Conservation (phyloP, 2,329 filamentous ascomycete species). For the Pyrenophora graminea region DNA sequence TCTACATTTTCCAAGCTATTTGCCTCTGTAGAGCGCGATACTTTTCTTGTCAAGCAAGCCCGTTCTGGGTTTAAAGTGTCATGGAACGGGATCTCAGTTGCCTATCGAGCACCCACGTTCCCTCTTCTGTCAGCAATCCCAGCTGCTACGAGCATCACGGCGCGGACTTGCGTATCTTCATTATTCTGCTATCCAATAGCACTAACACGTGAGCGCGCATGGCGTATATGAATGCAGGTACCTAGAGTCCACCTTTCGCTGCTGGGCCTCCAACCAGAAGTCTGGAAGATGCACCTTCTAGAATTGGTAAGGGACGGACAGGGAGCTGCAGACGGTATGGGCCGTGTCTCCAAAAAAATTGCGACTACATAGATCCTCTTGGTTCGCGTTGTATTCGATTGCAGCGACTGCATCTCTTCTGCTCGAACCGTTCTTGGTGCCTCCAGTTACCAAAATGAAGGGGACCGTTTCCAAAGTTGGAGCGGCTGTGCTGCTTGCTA, state of each 20-base stretch:
- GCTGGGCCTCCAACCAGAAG: conserved; percentile 11
- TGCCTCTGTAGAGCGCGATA: too few species aligned
- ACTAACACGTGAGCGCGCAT: conserved; percentile 33
- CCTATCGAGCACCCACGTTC: conserved; percentile 22
- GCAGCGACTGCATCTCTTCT: conserved; percentile 1
- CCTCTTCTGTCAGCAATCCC: background rate
- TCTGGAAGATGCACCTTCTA: conserved; percentile 33
- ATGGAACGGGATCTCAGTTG: background rate
- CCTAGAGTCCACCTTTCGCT: conserved; percentile 19
- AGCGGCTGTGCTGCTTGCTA: conserved; percentile 26
- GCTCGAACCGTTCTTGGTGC: background rate
- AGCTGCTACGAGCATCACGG: conserved; percentile 20
- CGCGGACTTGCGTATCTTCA: conserved; percentile 26
- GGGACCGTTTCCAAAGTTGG: conserved; percentile 16
- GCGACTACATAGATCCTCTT: background rate
- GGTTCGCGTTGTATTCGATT: background rate
- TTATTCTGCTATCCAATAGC: conserved; percentile 36
- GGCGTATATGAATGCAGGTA: conserved; percentile 41
- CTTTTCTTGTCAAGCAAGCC: too few species aligned
- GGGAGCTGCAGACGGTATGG: background rate
- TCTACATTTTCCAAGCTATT: too few species aligned
- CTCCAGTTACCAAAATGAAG: conserved; percentile 26
- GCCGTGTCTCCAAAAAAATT: conserved; percentile 8
- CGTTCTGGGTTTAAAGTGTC: background rate
- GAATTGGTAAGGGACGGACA: conserved; percentile 35